These are phyloP conservation scores for Cardamine occulta DNA, from an alignment of 345 rosid genomes.

Conservation along the genomic window DNA sequence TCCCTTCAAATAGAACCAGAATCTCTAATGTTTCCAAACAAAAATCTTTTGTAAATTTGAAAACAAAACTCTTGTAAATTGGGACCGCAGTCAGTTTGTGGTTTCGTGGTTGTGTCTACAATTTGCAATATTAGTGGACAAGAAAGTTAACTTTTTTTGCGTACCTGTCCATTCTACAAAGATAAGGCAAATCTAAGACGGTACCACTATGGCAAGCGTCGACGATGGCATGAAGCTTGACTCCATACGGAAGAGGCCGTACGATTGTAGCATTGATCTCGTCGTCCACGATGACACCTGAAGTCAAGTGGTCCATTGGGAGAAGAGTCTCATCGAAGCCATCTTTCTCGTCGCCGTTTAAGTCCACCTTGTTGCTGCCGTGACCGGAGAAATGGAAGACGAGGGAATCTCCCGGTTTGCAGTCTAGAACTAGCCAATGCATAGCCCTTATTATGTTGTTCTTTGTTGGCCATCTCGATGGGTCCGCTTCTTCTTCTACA, in stretches of 20 bases:
- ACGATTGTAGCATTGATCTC: constrained; percentile 84
- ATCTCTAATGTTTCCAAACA: background rate
- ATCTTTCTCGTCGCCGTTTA: constrained; percentile 73
- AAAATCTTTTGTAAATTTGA: background rate
- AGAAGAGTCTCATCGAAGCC: constrained; percentile 93
- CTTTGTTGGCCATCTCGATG: constrained; percentile 62
- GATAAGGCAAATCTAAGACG: constrained; percentile 75
- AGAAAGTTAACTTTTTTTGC: background rate
- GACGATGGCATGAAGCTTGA: constrained; percentile 80
- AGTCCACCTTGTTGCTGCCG: constrained; percentile 71
- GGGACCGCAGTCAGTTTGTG: background rate
- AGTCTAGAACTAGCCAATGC: constrained; percentile 73
- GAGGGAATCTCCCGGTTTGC: constrained; percentile 80
- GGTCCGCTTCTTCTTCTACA: constrained; percentile 87
- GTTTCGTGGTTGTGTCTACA: no score
- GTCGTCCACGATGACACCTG: constrained; percentile 87
- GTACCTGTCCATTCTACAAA: constrained; percentile 87
- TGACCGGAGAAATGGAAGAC: constrained; percentile 93
- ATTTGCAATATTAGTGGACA: no score
- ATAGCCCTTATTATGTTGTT: constrained; percentile 72
- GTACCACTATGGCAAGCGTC: constrained; percentile 98
- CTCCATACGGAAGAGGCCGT: constrained; percentile 83
- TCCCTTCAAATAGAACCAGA: background rate
- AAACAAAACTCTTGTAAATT: background rate
- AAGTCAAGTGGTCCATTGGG: constrained; percentile 64